Base-by-base conservation (phyloP, 768 basidiomycete genomes). In the Pisolithus sp. region DNA sequence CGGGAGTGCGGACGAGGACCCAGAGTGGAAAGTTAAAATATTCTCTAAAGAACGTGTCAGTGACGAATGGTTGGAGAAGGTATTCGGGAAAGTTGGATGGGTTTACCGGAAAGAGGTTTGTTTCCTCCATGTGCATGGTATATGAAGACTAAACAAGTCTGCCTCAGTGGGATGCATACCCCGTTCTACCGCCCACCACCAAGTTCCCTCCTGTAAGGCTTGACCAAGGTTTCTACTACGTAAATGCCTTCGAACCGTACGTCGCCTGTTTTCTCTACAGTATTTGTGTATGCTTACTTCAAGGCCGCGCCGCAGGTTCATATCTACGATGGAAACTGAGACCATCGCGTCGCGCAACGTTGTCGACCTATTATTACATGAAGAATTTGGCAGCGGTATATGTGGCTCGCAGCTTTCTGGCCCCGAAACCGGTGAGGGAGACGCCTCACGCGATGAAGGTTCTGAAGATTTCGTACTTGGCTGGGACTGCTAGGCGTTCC, bases 281-380 rank as follows among this genome's bases (percentile, higher is more conserved):
- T 23, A 23, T 30, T n/a, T 26, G 12, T 17, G 13, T 26, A n/a
- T 45, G 15, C 24, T n/a, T 17, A 20, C 42, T 37, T 53, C 42
- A 50, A 24, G 24, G 45, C 10, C 5, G 20, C 21, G 23, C 17
- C 17, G 55, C 53, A 89, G 88, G 30, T 80, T 91, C 59, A 86
- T 93, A 43, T 89, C 85, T 13, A 92, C 91, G 6, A 96, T 97
- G 94, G 94, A 97, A 68, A 94, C 93, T 0, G 85, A 93, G 68
- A 92, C 89, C 0, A 66, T 95, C 30, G 77, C 89, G 0, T 81
- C 89, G 1, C 81, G 91, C 30, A 93, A 94, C 64, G 76, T 86
- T 37, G 89, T 91, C 44, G 90, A 92, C 59, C 71, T 89, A 23
- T 73, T 93, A 18, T 71, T 93, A 20, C 76, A 79, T 31, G 86